phyloP scores from a whole-genome alignment of 192 early-diverging fungal species.

The Podila epicladia region DNA sequence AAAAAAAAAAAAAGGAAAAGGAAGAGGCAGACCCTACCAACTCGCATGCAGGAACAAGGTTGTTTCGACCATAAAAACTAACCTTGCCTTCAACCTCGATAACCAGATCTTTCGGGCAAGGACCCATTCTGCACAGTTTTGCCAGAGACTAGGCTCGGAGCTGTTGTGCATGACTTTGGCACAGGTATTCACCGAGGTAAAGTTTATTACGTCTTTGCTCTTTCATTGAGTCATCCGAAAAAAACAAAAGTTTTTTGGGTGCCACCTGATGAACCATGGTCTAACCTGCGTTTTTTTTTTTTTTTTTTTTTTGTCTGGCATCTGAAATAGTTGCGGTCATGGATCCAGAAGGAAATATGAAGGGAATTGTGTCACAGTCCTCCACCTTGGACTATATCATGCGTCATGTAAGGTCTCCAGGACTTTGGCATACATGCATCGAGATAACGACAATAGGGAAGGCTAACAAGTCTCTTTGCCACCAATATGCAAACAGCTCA shows the following conservation, averaged over 20 bases:
- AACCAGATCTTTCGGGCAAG: conserved; percentile 75
- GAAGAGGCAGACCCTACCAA: neutral
- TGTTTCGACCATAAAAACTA: neutral
- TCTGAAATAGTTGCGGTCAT: conserved; percentile 72
- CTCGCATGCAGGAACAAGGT: neutral
- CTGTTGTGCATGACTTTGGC: conserved; percentile 77
- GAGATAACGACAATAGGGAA: neutral
- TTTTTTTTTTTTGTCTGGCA: neutral
- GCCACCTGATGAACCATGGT: no score
- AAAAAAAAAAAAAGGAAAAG: neutral
- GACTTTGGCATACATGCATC: neutral
- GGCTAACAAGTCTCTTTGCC: neutral
- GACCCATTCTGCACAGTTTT: conserved; percentile 87
- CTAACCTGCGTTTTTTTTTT: no score
- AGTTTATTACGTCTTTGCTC: neutral
- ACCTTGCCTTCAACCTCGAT: neutral
- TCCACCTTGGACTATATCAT: conserved; percentile 74
- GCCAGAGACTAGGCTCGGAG: conserved; percentile 77
- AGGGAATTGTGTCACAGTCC: conserved; percentile 83
- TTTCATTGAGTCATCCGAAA: no score
- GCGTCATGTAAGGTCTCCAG: conserved; percentile 56
- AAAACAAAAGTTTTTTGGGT: no score
- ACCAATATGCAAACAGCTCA: conserved; percentile 14
- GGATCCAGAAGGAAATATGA: conserved; percentile 66
- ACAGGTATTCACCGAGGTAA: conserved; percentile 79